Evolutionary conservation across 2,329 filamentous ascomycete species (phyloP), one percentile per base, ranked within the genome.

Genomic region (Calonectria henricotiae): DNA sequence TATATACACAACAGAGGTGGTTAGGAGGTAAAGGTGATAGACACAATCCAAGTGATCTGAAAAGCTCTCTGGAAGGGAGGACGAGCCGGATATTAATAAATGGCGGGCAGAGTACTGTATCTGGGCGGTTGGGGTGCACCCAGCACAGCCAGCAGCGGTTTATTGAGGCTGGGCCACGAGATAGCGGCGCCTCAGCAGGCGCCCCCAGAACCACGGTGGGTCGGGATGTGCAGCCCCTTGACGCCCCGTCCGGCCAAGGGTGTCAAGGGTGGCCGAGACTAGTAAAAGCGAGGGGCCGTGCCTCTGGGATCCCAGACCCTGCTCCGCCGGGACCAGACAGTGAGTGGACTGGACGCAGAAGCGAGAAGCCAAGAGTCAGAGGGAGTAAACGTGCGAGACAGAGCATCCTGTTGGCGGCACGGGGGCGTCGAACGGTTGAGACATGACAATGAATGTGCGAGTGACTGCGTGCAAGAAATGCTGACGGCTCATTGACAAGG

Each of bases 151-250:
- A 46, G 62, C 64, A 65, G 69, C 76, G 75, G 70, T 76, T 76
- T 75, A 76, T 72, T 72, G 63, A 58, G 65, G 61, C 70, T 60
- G 67, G 65, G 60, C 72, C 65, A 72, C 64, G 65, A 62, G 67
- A 47, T 30, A 67, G 58, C 55, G 51, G 43, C 62, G 55, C 71
- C 65, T 67, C 63, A 69, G 58, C 62, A 72, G 65, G 67, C 75
- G 73, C 73, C 67, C 51, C 73, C 73, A 70, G 74, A 65, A 30
- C 67, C 43, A 65, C 39, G 60, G 72, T 74, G 74, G 74, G 71
- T 73, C 73, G 67, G 58, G 70, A 73, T 70, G 73, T 66, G 64
- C 61, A 61, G 61, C 72, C 64, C 75, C 75, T 73, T 77, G 73
- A 68, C 54, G 66, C 73, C 65, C 71, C 65, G 47, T 68, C 46